Evolutionary conservation across 202 grass and related monocot genomes (phyloP).

Genomic region (Digitaria exilis): DNA sequence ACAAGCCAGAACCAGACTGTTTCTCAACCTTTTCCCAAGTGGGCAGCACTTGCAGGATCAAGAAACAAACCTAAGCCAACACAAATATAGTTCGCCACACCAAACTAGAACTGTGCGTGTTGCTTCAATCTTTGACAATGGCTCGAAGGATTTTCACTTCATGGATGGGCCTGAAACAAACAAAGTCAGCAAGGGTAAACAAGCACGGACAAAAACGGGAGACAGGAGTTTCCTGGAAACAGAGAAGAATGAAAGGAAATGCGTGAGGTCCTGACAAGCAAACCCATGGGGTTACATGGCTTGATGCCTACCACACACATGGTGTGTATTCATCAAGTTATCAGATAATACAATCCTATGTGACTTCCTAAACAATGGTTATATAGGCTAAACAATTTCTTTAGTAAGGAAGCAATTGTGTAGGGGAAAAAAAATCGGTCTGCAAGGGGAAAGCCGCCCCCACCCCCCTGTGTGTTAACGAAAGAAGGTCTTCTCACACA

Average conservation of each 20-base stretch:
- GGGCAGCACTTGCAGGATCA: not conserved
- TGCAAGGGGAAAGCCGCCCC: no score
- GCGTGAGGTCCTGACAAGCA: not conserved
- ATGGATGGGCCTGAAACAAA: conserved; percentile 77
- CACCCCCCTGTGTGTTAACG: no score
- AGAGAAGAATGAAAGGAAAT: not conserved
- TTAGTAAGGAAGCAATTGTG: not conserved
- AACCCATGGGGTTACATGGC: not conserved
- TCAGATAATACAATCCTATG: not conserved
- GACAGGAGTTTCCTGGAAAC: not conserved
- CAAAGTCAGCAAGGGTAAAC: conserved; percentile 12
- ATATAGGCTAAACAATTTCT: not conserved
- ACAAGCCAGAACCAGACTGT: not conserved
- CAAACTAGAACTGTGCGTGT: not conserved
- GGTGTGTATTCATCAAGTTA: not conserved
- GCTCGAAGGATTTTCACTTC: conserved; percentile 89
- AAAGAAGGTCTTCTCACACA: not conserved
- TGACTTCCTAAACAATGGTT: not conserved
- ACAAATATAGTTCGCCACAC: not conserved
- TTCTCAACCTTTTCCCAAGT: not conserved
- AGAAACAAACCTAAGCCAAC: not conserved
- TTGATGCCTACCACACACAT: not conserved
- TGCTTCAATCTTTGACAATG: conserved; percentile 72
- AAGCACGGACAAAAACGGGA: not conserved
- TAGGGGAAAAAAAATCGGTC: no score